Base-by-base conservation (phyloP, 164 flowering plant genomes). In the Echeveria elegans region DNA sequence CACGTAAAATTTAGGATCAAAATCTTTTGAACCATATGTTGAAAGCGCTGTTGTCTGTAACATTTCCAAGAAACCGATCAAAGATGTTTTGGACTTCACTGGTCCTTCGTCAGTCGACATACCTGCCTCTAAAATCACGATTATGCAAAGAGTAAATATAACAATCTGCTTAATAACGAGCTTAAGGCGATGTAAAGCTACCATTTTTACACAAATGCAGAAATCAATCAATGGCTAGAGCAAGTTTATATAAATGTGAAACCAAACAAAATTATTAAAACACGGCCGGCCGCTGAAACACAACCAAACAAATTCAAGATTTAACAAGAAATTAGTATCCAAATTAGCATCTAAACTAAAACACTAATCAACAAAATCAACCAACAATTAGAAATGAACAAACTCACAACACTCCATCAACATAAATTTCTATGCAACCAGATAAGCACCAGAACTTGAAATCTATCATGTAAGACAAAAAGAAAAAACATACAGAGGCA, bases 1-100 rank as follows among this genome's bases (percentile, higher is more conserved):
- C 1, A 89, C 83, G 72, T 86, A 91, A 0, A 68, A 69, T 65
- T 94, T 91, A 0, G 97, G 92, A 69, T 91, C 99, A 69, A 91
- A 88, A n/a, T 64, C 21, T 1, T 73, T 43, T 1, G 65, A 61
- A 0, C 88, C 90, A 30, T 70, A 78, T 21, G 96, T 72, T 1
- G 37, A 12, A n/a, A 86, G 78, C 0, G 99, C 96, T 1, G 85
- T 70, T 30, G 74, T 69, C 71, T 94, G 99, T 8, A 91, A 24
- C 5, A 53, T 34, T 63, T 85, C 82, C 11, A 94, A 85, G 78
- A 91, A 88, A 32, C 32, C 34, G 29, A 91, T 65, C 41, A 90
- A 68, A 5, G 92, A 86, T 28, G 78, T 56, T 29, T 56, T 56
- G 32, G 32, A 19, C 16, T 28, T 28, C 32, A 56, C 61, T 3